Base-by-base conservation (phyloP, 2,329 filamentous ascomycete species). In the Fusarium floridanum region DNA sequence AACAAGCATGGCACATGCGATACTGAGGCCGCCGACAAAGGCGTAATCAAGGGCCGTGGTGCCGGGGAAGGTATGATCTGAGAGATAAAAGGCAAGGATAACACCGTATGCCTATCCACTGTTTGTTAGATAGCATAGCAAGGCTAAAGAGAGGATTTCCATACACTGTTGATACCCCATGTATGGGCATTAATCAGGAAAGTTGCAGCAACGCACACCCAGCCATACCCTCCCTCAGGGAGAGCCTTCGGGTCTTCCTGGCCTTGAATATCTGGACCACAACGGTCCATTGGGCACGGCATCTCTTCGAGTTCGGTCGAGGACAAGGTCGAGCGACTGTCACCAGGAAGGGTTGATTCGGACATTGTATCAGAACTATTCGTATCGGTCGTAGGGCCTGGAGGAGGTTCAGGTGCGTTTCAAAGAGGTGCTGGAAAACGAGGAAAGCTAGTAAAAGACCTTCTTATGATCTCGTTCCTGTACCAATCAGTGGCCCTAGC, bases 21-120 rank as follows among this genome's bases (percentile, higher is more conserved):
- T 87, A 57, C 85, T 87, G 1, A 92, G 84, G 1, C 88, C 88
- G 43, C 90, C 90, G 22, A 92, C 85, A 74, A 92, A 88, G 27
- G 90, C 90, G 75, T 88, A 91, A 32, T 90, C 84, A 2, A 91
- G 83, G 4, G 84, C 82, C 0, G 86, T 87, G 1, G 89, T 88
- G 6, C 84, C 84, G 0, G 87, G 84, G 73, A 88, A 91, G 57
- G 84, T 83, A 45, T 87, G 80, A 63, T 85, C 85, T 20, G 84
- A 79, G 11, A 70, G 50, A 20, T 70, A 65, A 17, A 56, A 61
- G 20, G 62, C 48, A 34, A 70, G 64, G 27, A 70, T 60, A 12
- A 70, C 67, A 10, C 64, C 64, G 16, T 67, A 70, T 36, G 67
- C 64, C 67, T 67, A 14, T 48, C 5, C 20, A 11, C 16, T 27